Percentiles rank a stretch among this genome's conserved stretches.
These are phyloP conservation scores for Thalassiosira profunda DNA, from an alignment of 108 stramenopile genomes.

Conservation along the genomic window DNA sequence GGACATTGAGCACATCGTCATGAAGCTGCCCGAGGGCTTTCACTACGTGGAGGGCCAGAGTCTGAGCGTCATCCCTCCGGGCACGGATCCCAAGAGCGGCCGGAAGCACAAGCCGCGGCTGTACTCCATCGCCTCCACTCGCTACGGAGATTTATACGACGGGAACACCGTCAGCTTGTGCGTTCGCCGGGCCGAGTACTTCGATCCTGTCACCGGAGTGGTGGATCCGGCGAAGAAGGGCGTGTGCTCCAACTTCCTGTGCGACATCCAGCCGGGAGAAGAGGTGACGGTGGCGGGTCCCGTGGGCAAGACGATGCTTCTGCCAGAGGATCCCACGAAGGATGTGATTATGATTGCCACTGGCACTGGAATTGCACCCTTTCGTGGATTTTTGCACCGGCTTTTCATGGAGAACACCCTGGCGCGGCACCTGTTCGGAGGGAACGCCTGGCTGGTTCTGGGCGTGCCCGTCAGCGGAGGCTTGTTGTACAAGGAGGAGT, in stretches of 20 bases:
- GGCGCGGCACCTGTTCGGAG: constrained; percentile 77
- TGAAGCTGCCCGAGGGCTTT: constrained; percentile 74
- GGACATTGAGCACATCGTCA: constrained; percentile 84
- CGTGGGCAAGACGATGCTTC: constrained; percentile 90
- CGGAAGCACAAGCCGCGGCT: constrained; percentile 79
- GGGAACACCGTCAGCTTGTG: constrained; percentile 84
- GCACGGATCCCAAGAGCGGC: constrained; percentile 51
- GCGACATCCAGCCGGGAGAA: constrained; percentile 64
- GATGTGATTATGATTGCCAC: constrained; percentile 93
- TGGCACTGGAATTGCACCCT: constrained; percentile 92
- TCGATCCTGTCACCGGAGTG: constrained; percentile 66
- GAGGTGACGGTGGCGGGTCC: constrained; percentile 79
- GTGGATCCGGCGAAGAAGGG: constrained; percentile 75
- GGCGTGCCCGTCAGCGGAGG: constrained; percentile 84
- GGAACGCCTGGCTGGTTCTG: constrained; percentile 80
- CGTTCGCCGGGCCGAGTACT: constrained; percentile 87
- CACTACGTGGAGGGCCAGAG: constrained; percentile 92
- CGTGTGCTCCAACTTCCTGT: constrained; percentile 84
- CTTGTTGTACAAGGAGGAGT: constrained; percentile 81
- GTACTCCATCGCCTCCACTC: constrained; percentile 88
- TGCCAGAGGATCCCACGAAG: constrained; percentile 69
- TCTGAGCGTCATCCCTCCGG: constrained; percentile 85
- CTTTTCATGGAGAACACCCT: constrained; percentile 87
- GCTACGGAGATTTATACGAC: constrained; percentile 86
- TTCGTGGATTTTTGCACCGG: constrained; percentile 86